phyloP scores from a whole-genome alignment of 495 filamentous ascomycete genomes.

The Hypoxylon crocopeplum region DNA sequence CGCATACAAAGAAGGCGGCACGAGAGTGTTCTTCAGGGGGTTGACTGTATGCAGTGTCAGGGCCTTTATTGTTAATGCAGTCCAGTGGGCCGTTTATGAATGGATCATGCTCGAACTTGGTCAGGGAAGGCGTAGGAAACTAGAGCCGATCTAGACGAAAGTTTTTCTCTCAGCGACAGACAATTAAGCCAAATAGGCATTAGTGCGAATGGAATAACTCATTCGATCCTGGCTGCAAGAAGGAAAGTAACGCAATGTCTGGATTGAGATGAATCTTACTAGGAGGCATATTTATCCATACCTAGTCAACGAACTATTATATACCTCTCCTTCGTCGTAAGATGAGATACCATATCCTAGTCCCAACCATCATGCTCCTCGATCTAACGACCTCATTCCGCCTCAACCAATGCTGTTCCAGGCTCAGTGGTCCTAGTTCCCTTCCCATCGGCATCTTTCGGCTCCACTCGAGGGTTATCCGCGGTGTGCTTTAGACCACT shows the following conservation, averaged over 20 bases:
- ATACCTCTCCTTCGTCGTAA: no score
- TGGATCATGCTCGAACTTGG: conserved; percentile 71
- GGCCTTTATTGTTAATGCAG: conserved; percentile 85
- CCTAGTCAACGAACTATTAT: no score
- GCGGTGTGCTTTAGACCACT: no score
- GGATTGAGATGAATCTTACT: no score
- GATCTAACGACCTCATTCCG: no score
- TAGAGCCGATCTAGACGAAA: conserved; percentile 11
- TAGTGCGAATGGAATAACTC: neutral
- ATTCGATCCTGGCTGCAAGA: neutral
- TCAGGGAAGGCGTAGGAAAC: conserved; percentile 24
- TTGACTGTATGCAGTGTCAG: conserved; percentile 78
- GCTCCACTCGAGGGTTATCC: no score
- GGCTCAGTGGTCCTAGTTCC: no score
- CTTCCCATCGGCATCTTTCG: no score
- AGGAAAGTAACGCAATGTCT: neutral
- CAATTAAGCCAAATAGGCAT: neutral
- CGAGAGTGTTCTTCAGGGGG: conserved; percentile 76
- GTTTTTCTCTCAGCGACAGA: neutral
- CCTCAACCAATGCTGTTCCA: no score
- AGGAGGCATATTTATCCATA: no score
- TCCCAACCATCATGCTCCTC: no score
- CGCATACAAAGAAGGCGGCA: conserved; percentile 69
- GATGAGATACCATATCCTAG: no score
- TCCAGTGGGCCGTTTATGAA: conserved; percentile 87